Base-by-base conservation (phyloP, 305 asterid species). In the Salvia sclarea region DNA sequence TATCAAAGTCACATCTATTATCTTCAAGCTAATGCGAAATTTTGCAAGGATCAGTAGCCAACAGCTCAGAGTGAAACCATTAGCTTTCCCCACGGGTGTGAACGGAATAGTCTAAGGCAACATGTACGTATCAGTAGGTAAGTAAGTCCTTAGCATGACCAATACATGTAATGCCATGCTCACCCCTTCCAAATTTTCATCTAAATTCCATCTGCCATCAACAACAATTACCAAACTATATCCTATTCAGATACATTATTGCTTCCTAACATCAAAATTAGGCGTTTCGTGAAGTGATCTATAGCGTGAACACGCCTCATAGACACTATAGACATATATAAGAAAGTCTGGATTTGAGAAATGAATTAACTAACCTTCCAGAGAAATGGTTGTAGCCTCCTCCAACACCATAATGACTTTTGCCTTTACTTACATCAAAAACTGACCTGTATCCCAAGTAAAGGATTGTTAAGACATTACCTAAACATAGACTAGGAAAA, bases 341-440 rank as follows among this genome's bases (percentile, higher is more conserved):
- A 61, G 52, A 35, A 68, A 53, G 37, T 18, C 50, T 41, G 41
- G 20, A 30, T 55, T 21, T 2, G 28, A 49, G 30, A 7, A 66
- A 45, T 13, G 24, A 50, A 55, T 11, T 13, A 58, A 49, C 55
- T 33, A 8, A 87, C 98, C 96, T 89, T 76, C 96, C 98, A 2
- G 96, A 73, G 55, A 89, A 89, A 75, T 89, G 96, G 58, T 66
- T 80, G 76, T 92, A 92, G 64, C 91, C 91, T 59, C 92, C 96
- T 75, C 96, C 98, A 35, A 71, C 74, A 50, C 96, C 96, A 63
- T 92, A 92, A 64, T 89, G 98, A 74, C 82, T 82, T 76, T 76
- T 87, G 43, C 96, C 98, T 73, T 83, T 89, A 55, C 85, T 92
- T 44, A 91, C 98, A 83, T 91, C 98, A 80, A 89, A 91, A 62